A percentile compares a stretch with the other conserved stretches of the same genome.
Evolutionary conservation across 306 rosid genomes (phyloP).

Genomic region (Dicorynia guianensis): DNA sequence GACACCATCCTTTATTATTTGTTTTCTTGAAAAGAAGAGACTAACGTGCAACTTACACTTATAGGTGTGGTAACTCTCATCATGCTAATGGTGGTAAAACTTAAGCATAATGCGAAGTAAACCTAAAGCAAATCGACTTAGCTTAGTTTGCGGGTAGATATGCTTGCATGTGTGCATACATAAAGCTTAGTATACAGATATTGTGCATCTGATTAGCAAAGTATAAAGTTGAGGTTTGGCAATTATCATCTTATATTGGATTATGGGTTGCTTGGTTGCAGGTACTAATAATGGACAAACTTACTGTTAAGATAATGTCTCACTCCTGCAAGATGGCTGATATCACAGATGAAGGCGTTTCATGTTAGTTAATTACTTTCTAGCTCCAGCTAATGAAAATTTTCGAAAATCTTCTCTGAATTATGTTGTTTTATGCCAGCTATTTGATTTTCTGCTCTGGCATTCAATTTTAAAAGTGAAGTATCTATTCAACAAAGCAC

Average conservation of each 20-base stretch:
- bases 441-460: not conserved
- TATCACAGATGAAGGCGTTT: slow-evolving; percentile 93
- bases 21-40: too few species aligned
- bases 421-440: slow-evolving; percentile 6
- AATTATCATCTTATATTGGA: slow-evolving; percentile 32
- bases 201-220: slow-evolving; percentile 22
- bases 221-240: slow-evolving; percentile 20
- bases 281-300: slow-evolving; percentile 98
- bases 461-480: too few species aligned
- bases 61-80: slow-evolving; percentile 1
- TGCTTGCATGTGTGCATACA: slow-evolving; percentile 26
- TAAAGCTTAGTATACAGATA: slow-evolving; percentile 22
- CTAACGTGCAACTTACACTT: slow-evolving; percentile 15
- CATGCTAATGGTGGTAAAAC: not conserved
- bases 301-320: slow-evolving; percentile 96
- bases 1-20: not conserved
- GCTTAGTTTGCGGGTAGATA: slow-evolving; percentile 12
- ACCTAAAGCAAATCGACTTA: not conserved
- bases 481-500: not conserved
- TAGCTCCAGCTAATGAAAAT: not conserved
- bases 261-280: slow-evolving; percentile 49
- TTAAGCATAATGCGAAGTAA: not conserved
- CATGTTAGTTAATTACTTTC: slow-evolving; percentile 47
- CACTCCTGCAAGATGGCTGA: slow-evolving; percentile 98
- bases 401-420: slow-evolving; percentile 17